Percentiles rank a stretch among this genome's conserved stretches.
These are phyloP conservation scores for Vigna trinervia DNA, from an alignment of 306 rosid genomes.

Conservation along the genomic window DNA sequence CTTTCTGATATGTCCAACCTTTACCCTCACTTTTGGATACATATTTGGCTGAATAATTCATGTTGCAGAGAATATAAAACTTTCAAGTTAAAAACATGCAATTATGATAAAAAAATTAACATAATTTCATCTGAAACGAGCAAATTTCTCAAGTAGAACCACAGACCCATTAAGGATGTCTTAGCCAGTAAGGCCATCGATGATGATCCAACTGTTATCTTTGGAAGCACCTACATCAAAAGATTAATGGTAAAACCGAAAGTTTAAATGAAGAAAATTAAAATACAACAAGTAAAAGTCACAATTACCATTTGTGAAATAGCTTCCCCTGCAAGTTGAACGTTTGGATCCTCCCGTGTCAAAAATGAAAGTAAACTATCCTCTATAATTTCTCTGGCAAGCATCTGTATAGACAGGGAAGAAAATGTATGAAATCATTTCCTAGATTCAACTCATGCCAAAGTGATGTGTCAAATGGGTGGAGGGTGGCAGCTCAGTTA, in stretches of 20 bases:
- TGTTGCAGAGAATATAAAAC: constrained; percentile 41
- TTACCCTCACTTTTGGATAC: constrained; percentile 84
- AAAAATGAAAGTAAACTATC: constrained; percentile 79
- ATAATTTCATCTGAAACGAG: constrained; percentile 40
- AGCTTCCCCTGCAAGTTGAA: constrained; percentile 65
- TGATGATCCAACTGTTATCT: constrained; percentile 88
- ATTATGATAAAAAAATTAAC: constrained; percentile 27
- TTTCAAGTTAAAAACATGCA: constrained; percentile 38
- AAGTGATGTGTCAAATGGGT: constrained; percentile 31
- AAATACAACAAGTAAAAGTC: constrained; percentile 15
- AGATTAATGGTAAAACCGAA: constrained; percentile 42
- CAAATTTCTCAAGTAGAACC: constrained; percentile 37
- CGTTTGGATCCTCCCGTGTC: constrained; percentile 69
- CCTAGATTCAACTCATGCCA: constrained; percentile 43
- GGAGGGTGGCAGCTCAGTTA: neutral
- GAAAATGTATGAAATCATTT: constrained; percentile 19
- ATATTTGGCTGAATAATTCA: constrained; percentile 79
- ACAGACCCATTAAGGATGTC: constrained; percentile 89
- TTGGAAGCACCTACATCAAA: constrained; percentile 74
- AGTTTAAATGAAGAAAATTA: constrained; percentile 26
- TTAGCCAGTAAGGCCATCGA: constrained; percentile 87
- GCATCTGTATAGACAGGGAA: constrained; percentile 69
- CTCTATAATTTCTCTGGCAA: constrained; percentile 89
- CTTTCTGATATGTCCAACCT: constrained; percentile 82
- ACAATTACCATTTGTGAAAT: constrained; percentile 69